Evolutionary conservation across 169 alveolate species (phyloP).

Genomic region (Eimeria tenella): DNA sequence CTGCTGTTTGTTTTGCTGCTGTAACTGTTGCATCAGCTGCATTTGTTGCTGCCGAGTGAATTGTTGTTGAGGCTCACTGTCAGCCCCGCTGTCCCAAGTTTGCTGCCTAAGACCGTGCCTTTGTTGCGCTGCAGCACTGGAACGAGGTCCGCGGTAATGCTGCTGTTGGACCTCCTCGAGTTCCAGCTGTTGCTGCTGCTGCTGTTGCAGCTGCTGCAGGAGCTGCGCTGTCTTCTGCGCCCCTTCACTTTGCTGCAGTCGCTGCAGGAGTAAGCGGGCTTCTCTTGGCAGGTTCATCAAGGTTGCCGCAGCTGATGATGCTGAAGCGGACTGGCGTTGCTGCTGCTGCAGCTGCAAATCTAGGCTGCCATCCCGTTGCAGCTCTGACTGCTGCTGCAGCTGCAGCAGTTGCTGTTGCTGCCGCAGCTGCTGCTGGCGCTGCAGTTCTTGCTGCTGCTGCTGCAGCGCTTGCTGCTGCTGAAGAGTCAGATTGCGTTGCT

Average conservation of each 20-base stretch:
- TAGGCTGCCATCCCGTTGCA: slow-evolving; percentile 62
- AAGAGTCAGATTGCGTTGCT: slow-evolving; percentile 32
- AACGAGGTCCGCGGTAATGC: slow-evolving; percentile 7
- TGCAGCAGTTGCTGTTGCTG: slow-evolving; percentile 61
- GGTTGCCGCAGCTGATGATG: slow-evolving; percentile 45
- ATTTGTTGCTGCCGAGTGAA: slow-evolving; percentile 61
- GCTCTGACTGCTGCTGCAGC: slow-evolving; percentile 67
- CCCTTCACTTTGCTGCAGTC: slow-evolving; percentile 65
- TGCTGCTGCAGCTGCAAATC: slow-evolving; percentile 17
- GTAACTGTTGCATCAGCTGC: slow-evolving; percentile 65
- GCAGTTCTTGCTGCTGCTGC: slow-evolving; percentile 25
- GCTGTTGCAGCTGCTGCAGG: slow-evolving; percentile 66
- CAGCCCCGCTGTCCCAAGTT: slow-evolving; percentile 28
- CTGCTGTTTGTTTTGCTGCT: slow-evolving; percentile 37
- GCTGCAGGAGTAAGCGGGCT: slow-evolving; percentile 63
- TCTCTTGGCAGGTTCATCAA: not conserved
- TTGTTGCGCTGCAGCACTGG: slow-evolving; percentile 50
- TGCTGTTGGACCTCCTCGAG: slow-evolving; percentile 62
- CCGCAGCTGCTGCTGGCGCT: slow-evolving; percentile 74
- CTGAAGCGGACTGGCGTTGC: slow-evolving; percentile 23
- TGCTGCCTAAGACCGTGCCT: slow-evolving; percentile 28
- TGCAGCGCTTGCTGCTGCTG: slow-evolving; percentile 67
- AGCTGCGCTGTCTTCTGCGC: slow-evolving; percentile 67
- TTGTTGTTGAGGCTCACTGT: slow-evolving; percentile 57
- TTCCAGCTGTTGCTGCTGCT: slow-evolving; percentile 55